phyloP scores from a whole-genome alignment of 225 moss, liverwort and hornwort species.

The Marchantia paleacea region DNA sequence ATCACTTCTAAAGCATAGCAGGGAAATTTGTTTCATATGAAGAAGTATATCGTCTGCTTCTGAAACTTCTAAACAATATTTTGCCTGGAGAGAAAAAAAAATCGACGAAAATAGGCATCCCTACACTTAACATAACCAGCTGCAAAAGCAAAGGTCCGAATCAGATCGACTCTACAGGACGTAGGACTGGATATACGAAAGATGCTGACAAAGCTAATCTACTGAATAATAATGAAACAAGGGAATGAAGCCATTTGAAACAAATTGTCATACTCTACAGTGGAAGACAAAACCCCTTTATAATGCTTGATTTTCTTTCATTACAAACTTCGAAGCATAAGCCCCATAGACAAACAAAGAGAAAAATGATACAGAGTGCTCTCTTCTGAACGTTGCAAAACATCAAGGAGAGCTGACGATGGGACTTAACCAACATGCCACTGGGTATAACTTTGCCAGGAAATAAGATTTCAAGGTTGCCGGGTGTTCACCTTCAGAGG shows the following conservation, averaged over 20 bases:
- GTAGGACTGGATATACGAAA: background rate
- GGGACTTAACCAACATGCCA: background rate
- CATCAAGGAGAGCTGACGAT: background rate
- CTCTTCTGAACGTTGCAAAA: background rate
- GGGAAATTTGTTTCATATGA: too few relatives aligned
- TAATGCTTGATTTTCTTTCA: slow-evolving; percentile 67
- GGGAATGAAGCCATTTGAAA: too few relatives aligned
- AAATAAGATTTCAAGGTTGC: background rate
- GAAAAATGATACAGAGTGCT: background rate
- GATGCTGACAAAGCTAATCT: background rate
- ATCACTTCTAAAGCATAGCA: too few relatives aligned
- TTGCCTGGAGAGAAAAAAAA: too few relatives aligned
- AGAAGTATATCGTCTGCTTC: too few relatives aligned
- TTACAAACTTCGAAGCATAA: slow-evolving; percentile 74
- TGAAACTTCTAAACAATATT: too few relatives aligned
- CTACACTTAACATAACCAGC: too few relatives aligned
- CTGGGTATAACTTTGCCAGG: background rate
- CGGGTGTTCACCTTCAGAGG: slow-evolving; percentile 59
- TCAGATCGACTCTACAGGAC: too few relatives aligned
- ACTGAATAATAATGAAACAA: background rate
- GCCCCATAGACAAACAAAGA: slow-evolving; percentile 43
- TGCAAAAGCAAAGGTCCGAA: too few relatives aligned
- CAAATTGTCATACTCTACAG: slow-evolving; percentile 42
- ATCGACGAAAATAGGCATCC: too few relatives aligned
- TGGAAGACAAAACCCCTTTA: slow-evolving; percentile 61